Percentiles rank a stretch among this genome's conserved stretches.
Conservation (phyloP, 805 yeast genomes). For the Candida alai region DNA sequence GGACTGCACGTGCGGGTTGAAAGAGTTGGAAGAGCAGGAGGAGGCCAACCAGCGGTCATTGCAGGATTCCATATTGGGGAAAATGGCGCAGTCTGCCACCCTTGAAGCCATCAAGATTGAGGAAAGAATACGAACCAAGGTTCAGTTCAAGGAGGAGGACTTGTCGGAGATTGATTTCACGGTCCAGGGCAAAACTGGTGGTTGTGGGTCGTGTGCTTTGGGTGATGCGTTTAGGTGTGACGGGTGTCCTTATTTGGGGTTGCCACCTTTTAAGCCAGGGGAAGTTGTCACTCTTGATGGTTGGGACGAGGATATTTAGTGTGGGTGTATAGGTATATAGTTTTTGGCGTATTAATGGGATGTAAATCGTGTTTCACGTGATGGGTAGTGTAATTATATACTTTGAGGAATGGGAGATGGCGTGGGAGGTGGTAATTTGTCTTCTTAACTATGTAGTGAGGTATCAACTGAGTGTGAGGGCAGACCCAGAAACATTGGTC, state of each 20-base stretch:
- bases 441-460: too few species aligned
- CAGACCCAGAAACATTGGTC: too few species aligned
- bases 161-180: conserved; percentile 92
- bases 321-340: too few species aligned
- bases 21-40: conserved; percentile 77
- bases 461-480: too few species aligned
- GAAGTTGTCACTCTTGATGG: conserved; percentile 75
- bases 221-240: conserved; percentile 99
- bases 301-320: conserved; percentile 72
- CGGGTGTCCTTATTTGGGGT: conserved; percentile 95
- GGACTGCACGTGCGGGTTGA: conserved; percentile 96
- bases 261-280: conserved; percentile 98
- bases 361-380: too few species aligned
- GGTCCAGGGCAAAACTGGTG: conserved; percentile 94
- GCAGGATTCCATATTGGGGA: conserved; percentile 43
- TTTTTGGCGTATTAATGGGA: too few species aligned
- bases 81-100: conserved; percentile 49
- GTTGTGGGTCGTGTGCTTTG: conserved; percentile 94
- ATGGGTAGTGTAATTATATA: too few species aligned
- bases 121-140: conserved; percentile 42
- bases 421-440: too few species aligned
- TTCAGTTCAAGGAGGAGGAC: conserved; percentile 62
- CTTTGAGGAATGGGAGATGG: too few species aligned
- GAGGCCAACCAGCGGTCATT: conserved; percentile 38
- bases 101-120: conserved; percentile 54